Evolutionary conservation across 1,139 yeast species (phyloP).

Genomic region (Diutina mesorugosa): DNA sequence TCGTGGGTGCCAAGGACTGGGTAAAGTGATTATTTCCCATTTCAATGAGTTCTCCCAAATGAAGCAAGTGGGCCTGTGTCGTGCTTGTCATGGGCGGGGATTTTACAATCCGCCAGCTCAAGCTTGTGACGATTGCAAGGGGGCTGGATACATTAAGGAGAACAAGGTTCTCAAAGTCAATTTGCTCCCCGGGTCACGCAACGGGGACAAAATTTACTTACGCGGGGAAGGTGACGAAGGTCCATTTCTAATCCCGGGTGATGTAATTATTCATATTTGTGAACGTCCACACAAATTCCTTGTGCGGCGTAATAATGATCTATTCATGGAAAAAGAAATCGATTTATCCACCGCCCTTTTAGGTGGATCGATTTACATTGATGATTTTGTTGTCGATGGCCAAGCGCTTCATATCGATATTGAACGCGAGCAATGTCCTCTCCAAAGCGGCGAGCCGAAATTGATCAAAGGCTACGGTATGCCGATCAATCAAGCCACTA

Average conservation of each 20-base stretch:
- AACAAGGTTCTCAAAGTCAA: conserved; percentile 39
- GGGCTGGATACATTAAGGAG: conserved; percentile 8
- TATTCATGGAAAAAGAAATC: conserved; percentile 31
- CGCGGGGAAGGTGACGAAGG: conserved; percentile 58
- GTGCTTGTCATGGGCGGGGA: conserved; percentile 25
- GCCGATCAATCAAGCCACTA: conserved; percentile 39
- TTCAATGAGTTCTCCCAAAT: conserved; percentile 20
- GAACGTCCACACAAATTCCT: conserved; percentile 26
- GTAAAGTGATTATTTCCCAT: conserved; percentile 19
- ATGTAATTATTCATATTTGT: conserved; percentile 37
- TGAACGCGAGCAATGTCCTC: conserved; percentile 32
- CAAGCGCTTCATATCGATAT: conserved; percentile 24
- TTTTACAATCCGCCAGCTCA: conserved; percentile 15
- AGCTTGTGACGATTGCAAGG: conserved; percentile 23
- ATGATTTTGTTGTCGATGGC: conserved; percentile 31
- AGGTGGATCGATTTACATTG: conserved; percentile 37
- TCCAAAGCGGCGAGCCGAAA: conserved; percentile 33
- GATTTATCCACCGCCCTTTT: conserved; percentile 40
- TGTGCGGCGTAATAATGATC: conserved; percentile 35
- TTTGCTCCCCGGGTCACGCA: conserved; percentile 8
- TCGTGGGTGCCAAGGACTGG: conserved; percentile 24
- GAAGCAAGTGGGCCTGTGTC: conserved; percentile 23
- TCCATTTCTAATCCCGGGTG: conserved; percentile 47
- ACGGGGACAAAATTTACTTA: conserved; percentile 36
- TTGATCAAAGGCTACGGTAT: conserved; percentile 40